Conservation (phyloP, 192 early-diverging fungal species). For the Gryganskiella cystojenkinii region DNA sequence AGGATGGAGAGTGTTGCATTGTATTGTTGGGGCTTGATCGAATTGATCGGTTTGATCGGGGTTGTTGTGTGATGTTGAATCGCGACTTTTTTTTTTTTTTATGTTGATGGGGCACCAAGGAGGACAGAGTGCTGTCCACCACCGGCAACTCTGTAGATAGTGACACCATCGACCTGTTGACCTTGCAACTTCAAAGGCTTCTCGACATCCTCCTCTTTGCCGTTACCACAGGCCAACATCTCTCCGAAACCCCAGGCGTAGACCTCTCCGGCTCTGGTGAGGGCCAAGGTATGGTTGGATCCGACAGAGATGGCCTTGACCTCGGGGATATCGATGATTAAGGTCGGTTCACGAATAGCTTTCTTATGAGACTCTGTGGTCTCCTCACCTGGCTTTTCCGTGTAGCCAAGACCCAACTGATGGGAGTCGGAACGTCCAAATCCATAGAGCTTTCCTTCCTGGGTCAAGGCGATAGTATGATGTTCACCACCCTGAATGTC, state of each 20-base stretch:
- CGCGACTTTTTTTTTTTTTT: too few species aligned
- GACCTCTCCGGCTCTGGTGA: slow-evolving; percentile 67
- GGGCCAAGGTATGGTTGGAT: slow-evolving; percentile 67
- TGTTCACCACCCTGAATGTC: slow-evolving; percentile 87
- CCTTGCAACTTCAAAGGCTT: slow-evolving; percentile 67
- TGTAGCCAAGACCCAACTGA: slow-evolving; percentile 77
- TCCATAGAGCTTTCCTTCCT: slow-evolving; percentile 78
- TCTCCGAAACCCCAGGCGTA: slow-evolving; percentile 88
- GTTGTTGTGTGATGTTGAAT: too few species aligned
- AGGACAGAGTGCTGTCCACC: slow-evolving; percentile 87
- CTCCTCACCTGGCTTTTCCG: slow-evolving; percentile 45
- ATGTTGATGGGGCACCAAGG: slow-evolving; percentile 33
- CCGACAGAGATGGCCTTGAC: slow-evolving; percentile 69
- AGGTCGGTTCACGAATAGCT: slow-evolving; percentile 67
- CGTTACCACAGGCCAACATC: background rate
- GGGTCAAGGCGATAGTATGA: slow-evolving; percentile 81
- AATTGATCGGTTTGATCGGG: too few species aligned
- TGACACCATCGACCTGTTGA: slow-evolving; percentile 74
- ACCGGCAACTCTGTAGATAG: slow-evolving; percentile 69
- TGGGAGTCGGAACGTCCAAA: slow-evolving; percentile 88
- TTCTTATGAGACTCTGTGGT: slow-evolving; percentile 59
- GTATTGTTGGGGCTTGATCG: too few species aligned
- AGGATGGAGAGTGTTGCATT: too few species aligned
- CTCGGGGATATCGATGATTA: slow-evolving; percentile 51
- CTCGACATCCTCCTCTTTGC: background rate